Conservation (phyloP, 1,139 yeast species). For the Pichia sp. region DNA sequence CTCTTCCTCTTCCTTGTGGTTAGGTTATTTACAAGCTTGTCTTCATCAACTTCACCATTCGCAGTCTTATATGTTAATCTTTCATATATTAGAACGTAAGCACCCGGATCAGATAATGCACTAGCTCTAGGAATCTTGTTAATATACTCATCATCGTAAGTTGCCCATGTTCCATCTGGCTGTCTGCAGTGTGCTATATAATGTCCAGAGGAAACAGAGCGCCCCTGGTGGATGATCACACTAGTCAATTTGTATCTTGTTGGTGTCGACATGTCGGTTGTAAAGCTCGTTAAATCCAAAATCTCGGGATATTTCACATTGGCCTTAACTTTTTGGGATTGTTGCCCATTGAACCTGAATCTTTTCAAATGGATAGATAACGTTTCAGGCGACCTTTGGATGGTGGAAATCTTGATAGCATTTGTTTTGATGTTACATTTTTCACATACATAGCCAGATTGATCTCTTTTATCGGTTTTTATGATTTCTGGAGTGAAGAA, state of each 20-base stretch:
- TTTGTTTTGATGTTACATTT: slow-evolving; percentile 72
- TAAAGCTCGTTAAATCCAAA: slow-evolving; percentile 66
- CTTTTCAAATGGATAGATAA: slow-evolving; percentile 82
- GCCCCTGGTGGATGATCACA: slow-evolving; percentile 91
- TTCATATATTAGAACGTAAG: slow-evolving; percentile 83
- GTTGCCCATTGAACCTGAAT: slow-evolving; percentile 76
- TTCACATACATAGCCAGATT: slow-evolving; percentile 78
- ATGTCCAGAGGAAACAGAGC: slow-evolving; percentile 90
- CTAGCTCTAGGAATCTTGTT: slow-evolving; percentile 67
- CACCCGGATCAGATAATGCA: slow-evolving; percentile 79
- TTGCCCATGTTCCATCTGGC: slow-evolving; percentile 88
- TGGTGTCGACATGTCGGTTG: slow-evolving; percentile 44
- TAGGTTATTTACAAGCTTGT: not conserved
- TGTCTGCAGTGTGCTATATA: slow-evolving; percentile 87
- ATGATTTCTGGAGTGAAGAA: slow-evolving; percentile 79
- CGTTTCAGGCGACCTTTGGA: slow-evolving; percentile 83
- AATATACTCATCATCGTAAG: slow-evolving; percentile 89
- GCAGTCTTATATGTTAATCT: slow-evolving; percentile 54
- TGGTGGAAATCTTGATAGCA: slow-evolving; percentile 72
- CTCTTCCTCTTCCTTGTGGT: slow-evolving; percentile 10
- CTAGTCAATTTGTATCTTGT: slow-evolving; percentile 71
- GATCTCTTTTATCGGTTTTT: slow-evolving; percentile 58
- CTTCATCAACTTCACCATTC: not conserved
- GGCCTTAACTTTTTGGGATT: slow-evolving; percentile 82
- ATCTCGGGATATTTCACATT: slow-evolving; percentile 75